A percentile compares a stretch with the other conserved stretches of the same genome.
Evolutionary conservation across 192 early-diverging fungal genomes (phyloP).

Genomic region (Gamsiella multidivaricata): DNA sequence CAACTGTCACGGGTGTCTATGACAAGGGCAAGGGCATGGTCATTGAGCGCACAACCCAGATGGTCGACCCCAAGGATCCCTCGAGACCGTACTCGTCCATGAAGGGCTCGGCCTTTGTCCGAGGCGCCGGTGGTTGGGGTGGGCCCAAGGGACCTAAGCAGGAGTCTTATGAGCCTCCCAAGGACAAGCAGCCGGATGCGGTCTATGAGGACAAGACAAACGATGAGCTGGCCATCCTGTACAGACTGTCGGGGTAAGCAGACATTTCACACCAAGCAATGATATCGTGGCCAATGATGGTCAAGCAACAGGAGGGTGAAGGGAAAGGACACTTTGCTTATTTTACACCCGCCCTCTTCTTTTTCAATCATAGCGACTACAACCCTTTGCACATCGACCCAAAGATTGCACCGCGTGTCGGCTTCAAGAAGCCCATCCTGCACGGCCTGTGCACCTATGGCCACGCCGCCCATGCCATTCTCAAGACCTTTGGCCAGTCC

Average conservation of each 20-base stretch:
- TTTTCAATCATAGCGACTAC: constrained; percentile 65
- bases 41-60: constrained; percentile 66
- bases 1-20: constrained; percentile 72
- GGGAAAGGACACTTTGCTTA: neutral
- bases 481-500: constrained; percentile 64
- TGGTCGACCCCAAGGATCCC: constrained; percentile 64
- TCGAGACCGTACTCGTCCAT: constrained; percentile 56
- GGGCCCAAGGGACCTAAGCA: constrained; percentile 78
- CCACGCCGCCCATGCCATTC: constrained; percentile 65
- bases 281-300: too few species aligned
- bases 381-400: constrained; percentile 84
- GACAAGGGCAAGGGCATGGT: constrained; percentile 82
- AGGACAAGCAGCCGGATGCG: constrained; percentile 68
- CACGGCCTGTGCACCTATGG: constrained; percentile 79
- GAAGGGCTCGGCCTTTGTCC: constrained; percentile 69
- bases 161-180: constrained; percentile 58
- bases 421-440: constrained; percentile 78
- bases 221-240: constrained; percentile 72
- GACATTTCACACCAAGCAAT: too few species aligned
- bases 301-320: too few species aligned
- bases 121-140: constrained; percentile 76
- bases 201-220: constrained; percentile 57
- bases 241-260: constrained; percentile 77
- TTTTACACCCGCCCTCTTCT: neutral
- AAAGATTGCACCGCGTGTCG: constrained; percentile 69